phyloP scores from a whole-genome alignment of 148 eudicot species.

The Cornus controversa region DNA sequence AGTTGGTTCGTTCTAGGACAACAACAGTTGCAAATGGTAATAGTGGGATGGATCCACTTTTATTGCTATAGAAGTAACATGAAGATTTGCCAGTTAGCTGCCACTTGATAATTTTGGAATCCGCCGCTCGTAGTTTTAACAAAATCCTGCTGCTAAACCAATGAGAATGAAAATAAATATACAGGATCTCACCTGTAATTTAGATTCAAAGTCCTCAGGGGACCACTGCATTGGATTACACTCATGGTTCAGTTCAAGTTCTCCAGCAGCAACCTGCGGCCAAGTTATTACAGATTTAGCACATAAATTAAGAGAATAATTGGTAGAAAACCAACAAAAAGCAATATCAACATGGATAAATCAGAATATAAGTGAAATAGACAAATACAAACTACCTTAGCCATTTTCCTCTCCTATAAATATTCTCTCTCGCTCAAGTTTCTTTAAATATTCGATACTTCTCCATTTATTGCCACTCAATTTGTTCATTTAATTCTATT shows the following conservation, averaged over 20 bases:
- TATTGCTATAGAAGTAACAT: no score
- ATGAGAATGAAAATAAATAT: not conserved
- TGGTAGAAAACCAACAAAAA: not conserved
- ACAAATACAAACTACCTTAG: not conserved
- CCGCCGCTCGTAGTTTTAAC: not conserved
- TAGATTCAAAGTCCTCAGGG: constrained; percentile 91
- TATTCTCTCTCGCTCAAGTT: not conserved
- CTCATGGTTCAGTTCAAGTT: constrained; percentile 73
- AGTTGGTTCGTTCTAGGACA: not conserved
- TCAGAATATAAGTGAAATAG: not conserved
- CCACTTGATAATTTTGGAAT: not conserved
- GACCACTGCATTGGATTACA: constrained; percentile 69
- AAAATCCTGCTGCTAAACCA: not conserved
- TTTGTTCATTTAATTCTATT: not conserved
- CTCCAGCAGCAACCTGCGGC: constrained; percentile 95
- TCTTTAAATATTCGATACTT: not conserved
- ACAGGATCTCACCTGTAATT: constrained; percentile 63
- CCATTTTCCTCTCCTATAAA: not conserved
- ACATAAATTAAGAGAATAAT: not conserved
- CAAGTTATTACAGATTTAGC: constrained; percentile 17
- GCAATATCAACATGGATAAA: not conserved
- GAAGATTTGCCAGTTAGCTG: not conserved
- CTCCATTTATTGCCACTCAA: not conserved
- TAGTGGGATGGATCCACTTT: no score
- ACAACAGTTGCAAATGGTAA: no score